Base-by-base conservation (phyloP, 2,329 filamentous ascomycete genomes). In the Aureobasidium leucospermi region DNA sequence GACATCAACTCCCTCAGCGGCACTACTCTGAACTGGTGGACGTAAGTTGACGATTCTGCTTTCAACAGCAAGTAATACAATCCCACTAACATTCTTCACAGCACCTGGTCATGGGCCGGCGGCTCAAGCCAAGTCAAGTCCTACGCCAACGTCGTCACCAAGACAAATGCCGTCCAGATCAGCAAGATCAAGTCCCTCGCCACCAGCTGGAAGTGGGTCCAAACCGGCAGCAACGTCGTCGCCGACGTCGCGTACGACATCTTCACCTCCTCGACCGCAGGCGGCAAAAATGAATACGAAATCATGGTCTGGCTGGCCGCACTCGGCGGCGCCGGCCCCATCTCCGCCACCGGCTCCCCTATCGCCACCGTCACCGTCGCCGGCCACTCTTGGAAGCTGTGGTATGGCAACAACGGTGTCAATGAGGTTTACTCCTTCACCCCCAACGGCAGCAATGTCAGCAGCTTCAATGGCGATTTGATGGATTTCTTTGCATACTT, bases 301-400 rank as follows among this genome's bases (percentile, higher is more conserved):
- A 75, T 87, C 65, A 87, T 87, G 84, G 78, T 87, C 64, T 87
- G 85, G 84, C 74, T 85, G 47, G 79, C 75, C 3, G 81, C 80
- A 32, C 70, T 84, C 46, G 82, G 80, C 29, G 79, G 79, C 53
- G 81, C 81, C 1, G 81, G 82, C 5, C 81, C 82, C 28, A 83
- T 86, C 73, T 83, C 84, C 59, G 84, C 76, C 34, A 82, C 82
- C 53, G 74, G 72, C 16, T 55, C 62, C 36, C 65, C 81, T 6
- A 75, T 85, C 63, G 81, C 79, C 3, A 83, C 76, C 1, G 74
- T 79, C 11, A 81, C 74, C 11, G 75, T 87, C 60, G 81, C 70
- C 41, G 83, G 81, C 42, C 69, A 73, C 32, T 71, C 67, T n/a
- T 88, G 80, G 78, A 78, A 81, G 57, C 73, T 88, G 51, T 87